Percentiles rank a stretch among this genome's conserved stretches.
These are phyloP conservation scores for Penicillium sp. DNA, from an alignment of 2,329 filamentous ascomycete species.

Conservation along the genomic window DNA sequence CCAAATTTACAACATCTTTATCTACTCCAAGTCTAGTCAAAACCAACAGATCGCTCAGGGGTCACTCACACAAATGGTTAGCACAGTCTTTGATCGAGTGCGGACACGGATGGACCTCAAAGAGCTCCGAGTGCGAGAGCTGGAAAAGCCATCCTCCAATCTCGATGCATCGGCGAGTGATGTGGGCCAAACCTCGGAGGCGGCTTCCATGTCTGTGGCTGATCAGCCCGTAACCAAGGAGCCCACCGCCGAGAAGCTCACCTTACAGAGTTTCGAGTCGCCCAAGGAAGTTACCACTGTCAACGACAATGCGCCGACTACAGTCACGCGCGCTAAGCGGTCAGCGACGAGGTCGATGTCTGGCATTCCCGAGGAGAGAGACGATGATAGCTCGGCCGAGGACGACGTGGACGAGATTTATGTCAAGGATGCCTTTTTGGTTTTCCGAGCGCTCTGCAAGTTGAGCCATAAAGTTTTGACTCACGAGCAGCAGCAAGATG, in stretches of 20 bases:
- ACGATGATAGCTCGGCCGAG: constrained; percentile 46
- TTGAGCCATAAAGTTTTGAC: constrained; percentile 88
- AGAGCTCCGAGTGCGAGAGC: constrained; percentile 64
- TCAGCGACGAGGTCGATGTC: constrained; percentile 48
- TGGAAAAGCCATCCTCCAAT: constrained; percentile 37
- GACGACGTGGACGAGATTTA: constrained; percentile 90
- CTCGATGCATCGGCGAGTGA: constrained; percentile 44
- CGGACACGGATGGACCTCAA: constrained; percentile 84
- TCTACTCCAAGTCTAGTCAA: constrained; percentile 86
- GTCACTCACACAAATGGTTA: constrained; percentile 96
- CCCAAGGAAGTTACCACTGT: constrained; percentile 66
- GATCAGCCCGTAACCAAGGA: constrained; percentile 54
- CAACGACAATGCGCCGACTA: constrained; percentile 66
- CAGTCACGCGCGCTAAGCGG: constrained; percentile 61
- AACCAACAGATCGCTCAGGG: constrained; percentile 98
- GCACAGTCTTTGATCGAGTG: constrained; percentile 94
- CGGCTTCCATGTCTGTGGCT: constrained; percentile 35
- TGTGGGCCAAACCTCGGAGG: constrained; percentile 48
- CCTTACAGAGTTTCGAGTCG: constrained; percentile 67
- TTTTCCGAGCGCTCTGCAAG: constrained; percentile 97
- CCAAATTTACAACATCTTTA: constrained; percentile 98
- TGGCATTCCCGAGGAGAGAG: constrained; percentile 39
- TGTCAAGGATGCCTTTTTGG: constrained; percentile 92
- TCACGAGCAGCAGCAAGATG: constrained; percentile 86
- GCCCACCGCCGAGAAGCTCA: constrained; percentile 57